Evolutionary conservation across 805 yeast genomes (phyloP), one percentile per base, ranked within the genome.

Genomic region (Metahyphopichia silvanorum): DNA sequence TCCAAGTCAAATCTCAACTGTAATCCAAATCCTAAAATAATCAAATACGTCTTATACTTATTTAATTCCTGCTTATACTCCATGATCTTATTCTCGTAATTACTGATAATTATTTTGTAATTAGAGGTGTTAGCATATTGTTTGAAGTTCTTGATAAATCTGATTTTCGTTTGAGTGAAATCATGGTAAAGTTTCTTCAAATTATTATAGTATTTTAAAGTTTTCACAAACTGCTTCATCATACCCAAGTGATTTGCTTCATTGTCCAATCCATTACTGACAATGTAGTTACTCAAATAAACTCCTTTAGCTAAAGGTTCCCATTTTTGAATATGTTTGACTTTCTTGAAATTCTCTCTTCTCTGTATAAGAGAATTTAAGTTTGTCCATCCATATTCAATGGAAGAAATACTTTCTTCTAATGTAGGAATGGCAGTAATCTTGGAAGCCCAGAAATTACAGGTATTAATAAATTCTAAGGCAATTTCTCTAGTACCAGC

Each of bases 371-470:
- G 48, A 1, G 46, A 45, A 26, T 60, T 64, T 37, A 66, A 42
- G 42, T 66, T 51, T 17, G 69, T 67, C 95, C 95, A 87, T 2
- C 96, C 96, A 51, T 77, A 87, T 52, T 88, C 94, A 37, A 80
- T 74, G 33, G 91, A 79, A 2, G 87, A 78, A 20, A 85, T 69
- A 40, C 82, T 78, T 34, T 78, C 82, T 47, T 80, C 84, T 37
- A 57, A 51, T 0, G 79, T 69, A 3, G 95, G 95, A 14, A 86
- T 80, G 11, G 88, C 82, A 5, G 95, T 82, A 22, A 84, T 73
- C 43, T 93, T 74, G 2, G 91, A 85, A 2, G 94, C 86, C 96
- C 96, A 88, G 53, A 85, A 88, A 55, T 87, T 88, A 57, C 93
- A 80, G 4, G 91, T 77, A 44, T 81, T 75, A 12, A 84, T 77